Evolutionary conservation across 441 rosid species (phyloP), one percentile per base, ranked within the genome.

Genomic region (Aleurites moluccanus): DNA sequence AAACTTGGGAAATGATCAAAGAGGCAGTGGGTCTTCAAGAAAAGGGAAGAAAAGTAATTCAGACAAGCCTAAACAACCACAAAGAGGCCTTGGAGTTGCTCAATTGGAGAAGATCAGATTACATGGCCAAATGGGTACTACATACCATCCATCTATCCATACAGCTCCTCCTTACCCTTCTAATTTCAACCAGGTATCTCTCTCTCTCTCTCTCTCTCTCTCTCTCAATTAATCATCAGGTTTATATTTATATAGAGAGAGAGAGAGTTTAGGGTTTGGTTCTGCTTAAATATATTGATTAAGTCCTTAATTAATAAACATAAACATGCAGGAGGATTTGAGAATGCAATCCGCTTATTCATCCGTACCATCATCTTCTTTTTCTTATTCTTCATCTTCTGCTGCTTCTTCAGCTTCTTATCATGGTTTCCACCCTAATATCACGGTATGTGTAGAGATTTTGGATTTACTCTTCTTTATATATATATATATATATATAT

Each of bases 51-150:
- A 90, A 86, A 80, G 82, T 77, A 84, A 79, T 47, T 81, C 97
- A 47, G 98, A 91, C 15, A 95, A 95, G 89, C 95, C 97, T n/a
- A 95, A 90, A 80, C 97, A 90, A 53, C 99, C 99, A 4, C 98
- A 95, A 74, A 90, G 99, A 87, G 99, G 99, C 11, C 97, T 93
- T n/a, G 99, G 99, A n/a, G 99, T 95, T 63, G 99, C 99, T 80
- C 97, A 95, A 70, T 65, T 95, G 81, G 99, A 95, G 86, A 93
- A 93, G 83, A 93, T 95, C 80, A 90, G 98, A 80, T 81, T 95
- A 84, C 92, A 93, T 61, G 92, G 92, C 30, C 93, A 93, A 79
- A 75, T 92, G 80, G 88, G 88, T 73, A 78, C 79, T 69, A 68
- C 73, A 75, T 84, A 82, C 59, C 86, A 77, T 64, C 90, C 91